Percentiles rank a stretch among this genome's conserved stretches.
Conservation (phyloP, 2,329 filamentous ascomycete genomes). For the Fusarium globosum region DNA sequence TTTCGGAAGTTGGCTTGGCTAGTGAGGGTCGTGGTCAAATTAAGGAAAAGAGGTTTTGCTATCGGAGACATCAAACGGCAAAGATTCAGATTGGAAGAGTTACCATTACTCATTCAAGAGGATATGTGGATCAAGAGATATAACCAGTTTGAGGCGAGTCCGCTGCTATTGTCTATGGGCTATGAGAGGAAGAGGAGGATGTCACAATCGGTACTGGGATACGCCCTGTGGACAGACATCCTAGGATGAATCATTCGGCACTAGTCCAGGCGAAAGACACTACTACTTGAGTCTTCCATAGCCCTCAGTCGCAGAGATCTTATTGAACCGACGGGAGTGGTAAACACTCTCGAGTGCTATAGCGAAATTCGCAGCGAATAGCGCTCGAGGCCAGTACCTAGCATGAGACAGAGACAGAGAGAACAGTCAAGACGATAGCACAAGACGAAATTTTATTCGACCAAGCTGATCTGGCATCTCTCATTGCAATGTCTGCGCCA, state of each 20-base stretch:
- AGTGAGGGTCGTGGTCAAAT: conserved; percentile 44
- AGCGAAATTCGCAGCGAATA: conserved; percentile 68
- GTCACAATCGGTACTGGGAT: conserved; percentile 40
- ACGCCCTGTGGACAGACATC: conserved; percentile 47
- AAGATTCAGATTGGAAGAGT: conserved; percentile 41
- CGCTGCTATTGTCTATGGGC: conserved; percentile 29
- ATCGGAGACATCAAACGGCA: conserved; percentile 39
- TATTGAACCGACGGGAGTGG: conserved; percentile 53
- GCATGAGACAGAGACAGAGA: conserved; percentile 58
- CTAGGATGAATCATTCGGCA: conserved; percentile 45
- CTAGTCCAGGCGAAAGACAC: conserved; percentile 50
- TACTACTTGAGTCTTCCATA: conserved; percentile 55
- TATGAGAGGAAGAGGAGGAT: conserved; percentile 44
- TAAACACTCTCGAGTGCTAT: conserved; percentile 59
- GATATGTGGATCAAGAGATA: conserved; percentile 42
- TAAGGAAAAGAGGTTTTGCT: conserved; percentile 41
- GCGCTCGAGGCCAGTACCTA: conserved; percentile 74
- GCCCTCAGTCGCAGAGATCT: conserved; percentile 60
- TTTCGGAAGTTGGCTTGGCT: conserved; percentile 44
- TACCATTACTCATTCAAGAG: conserved; percentile 36
- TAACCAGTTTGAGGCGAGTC: conserved; percentile 38
- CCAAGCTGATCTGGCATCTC: conserved; percentile 57
- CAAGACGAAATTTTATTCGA: conserved; percentile 63
- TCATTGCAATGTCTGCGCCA: conserved; percentile 55
- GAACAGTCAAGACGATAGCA: conserved; percentile 76